Evolutionary conservation across 2,329 filamentous ascomycete genomes (phyloP).

Genomic region (Drechslerella dactyloides): DNA sequence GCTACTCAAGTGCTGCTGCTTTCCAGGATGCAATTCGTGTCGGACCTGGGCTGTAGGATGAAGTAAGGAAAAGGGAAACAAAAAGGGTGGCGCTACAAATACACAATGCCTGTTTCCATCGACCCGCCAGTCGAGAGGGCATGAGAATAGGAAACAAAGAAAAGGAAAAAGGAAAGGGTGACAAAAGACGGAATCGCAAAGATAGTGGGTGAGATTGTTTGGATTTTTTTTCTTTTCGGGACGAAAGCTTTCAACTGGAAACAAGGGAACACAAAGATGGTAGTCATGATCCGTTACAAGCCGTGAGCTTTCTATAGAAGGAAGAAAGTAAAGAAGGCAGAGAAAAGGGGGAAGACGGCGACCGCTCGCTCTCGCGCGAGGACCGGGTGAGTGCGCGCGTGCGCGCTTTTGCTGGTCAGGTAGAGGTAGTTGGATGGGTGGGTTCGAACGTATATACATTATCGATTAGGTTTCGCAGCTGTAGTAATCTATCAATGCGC

Average conservation of each 20-base stretch:
- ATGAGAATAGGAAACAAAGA: constrained; percentile 11
- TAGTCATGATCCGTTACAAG: constrained; percentile 36
- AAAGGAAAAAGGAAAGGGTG: constrained; percentile 1
- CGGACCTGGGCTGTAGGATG: constrained; percentile 10
- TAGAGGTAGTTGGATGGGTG: constrained; percentile 18
- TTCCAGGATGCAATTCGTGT: constrained; percentile 5
- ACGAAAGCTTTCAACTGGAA: constrained; percentile 10
- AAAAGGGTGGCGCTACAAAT: constrained; percentile 18
- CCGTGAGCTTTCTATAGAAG: constrained; percentile 36
- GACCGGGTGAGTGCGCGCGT: not conserved
- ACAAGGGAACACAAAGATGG: constrained; percentile 12
- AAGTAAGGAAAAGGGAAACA: constrained; percentile 3
- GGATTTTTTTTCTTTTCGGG: constrained; percentile 10
- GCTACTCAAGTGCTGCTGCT: constrained; percentile 9
- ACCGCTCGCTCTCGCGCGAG: constrained; percentile 9
- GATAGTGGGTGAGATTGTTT: constrained; percentile 8
- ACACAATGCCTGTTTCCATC: constrained; percentile 16
- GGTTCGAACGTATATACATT: constrained; percentile 48
- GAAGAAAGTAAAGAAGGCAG: constrained; percentile 19
- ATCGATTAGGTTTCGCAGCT: constrained; percentile 44
- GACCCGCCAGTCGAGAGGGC: constrained; percentile 31
- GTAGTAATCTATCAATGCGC: constrained; percentile 41
- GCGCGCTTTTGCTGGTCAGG: constrained; percentile 3
- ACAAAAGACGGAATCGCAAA: constrained; percentile 10
- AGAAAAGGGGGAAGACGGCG: constrained; percentile 16